Evolutionary conservation across 805 yeast species (phyloP), one percentile per base, ranked within the genome.

Genomic region (Starmera dryadoides): DNA sequence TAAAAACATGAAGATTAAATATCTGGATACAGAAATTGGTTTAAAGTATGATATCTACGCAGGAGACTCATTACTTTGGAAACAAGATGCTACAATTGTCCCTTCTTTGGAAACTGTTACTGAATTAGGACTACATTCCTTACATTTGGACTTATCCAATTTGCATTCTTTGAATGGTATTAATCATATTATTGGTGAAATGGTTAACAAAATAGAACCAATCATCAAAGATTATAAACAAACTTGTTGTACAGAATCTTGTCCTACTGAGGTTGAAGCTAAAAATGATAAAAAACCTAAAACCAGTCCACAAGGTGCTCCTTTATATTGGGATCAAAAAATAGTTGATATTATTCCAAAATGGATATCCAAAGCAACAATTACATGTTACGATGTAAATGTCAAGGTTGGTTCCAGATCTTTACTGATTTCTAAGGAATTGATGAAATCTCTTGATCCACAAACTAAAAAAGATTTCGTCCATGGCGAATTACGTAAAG

Each of bases 401-500:
- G 22, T 64, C 1, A 39, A 55, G 3, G 34, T 68, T 11, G 74
- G 73, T 4, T 60, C 70, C 8, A 58, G 76, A 30, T 69, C 75
- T 1, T 58, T 69, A 2, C 55, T 70, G 35, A 53, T 70, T 50
- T 67, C 72, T 4, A 59, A 65, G 16, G 65, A 62, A 19, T 47
- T 61, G 2, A 58, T 68, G 35, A 56, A 64, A 18, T 39, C 45
- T 3, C 36, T 59, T 2, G 57, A 56, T 8, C 40, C 63, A 3
- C 65, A 60, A 31, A 58, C 66, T 31, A 52, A 59, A 18, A 62
- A 63, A 34, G 73, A 68, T 44, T 45, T 65, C n/a, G 60, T 68
- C 3, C 56, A 56, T 42, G 69, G 67, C 6, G 60, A 63, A 35
- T 37, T 66, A 35, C 60, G 70, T 47, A 63, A 56, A 39, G 54